These are phyloP conservation scores for Xylaria palmicola DNA, from an alignment of 495 filamentous ascomycete genomes.

Conservation along the genomic window DNA sequence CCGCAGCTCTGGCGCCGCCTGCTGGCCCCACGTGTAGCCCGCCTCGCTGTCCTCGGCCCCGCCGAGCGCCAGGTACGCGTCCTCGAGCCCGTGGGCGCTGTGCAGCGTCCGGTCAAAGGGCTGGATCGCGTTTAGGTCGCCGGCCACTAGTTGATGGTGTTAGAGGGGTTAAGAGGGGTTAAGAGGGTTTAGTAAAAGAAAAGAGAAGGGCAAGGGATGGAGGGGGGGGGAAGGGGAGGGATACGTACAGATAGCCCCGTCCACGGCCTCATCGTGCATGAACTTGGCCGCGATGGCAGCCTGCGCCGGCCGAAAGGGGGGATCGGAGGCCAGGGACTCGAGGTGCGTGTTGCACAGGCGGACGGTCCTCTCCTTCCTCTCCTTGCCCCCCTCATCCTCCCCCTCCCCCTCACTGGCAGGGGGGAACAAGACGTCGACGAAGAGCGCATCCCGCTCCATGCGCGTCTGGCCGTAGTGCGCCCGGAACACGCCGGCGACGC, in stretches of 20 bases:
- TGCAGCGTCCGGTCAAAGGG: slow-evolving; percentile 48
- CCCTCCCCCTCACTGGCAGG: slow-evolving; percentile 6
- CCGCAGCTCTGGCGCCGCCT: slow-evolving; percentile 35
- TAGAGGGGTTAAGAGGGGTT: neutral
- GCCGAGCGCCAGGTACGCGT: slow-evolving; percentile 54
- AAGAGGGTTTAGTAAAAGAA: neutral
- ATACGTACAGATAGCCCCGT: slow-evolving; percentile 29
- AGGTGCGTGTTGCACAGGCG: slow-evolving; percentile 56
- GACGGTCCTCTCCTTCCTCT: slow-evolving; percentile 22
- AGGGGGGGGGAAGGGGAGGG: neutral
- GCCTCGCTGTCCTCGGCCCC: slow-evolving; percentile 48
- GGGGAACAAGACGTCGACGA: slow-evolving; percentile 42
- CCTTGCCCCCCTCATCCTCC: slow-evolving; percentile 15
- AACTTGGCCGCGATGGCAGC: slow-evolving; percentile 37
- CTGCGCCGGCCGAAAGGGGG: slow-evolving; percentile 46
- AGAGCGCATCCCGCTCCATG: slow-evolving; percentile 53
- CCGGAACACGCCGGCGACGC: slow-evolving; percentile 42
- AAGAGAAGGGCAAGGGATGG: neutral
- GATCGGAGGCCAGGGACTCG: slow-evolving; percentile 45
- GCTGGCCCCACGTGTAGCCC: slow-evolving; percentile 58
- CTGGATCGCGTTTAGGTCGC: slow-evolving; percentile 59
- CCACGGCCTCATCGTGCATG: slow-evolving; percentile 31
- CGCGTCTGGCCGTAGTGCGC: slow-evolving; percentile 40
- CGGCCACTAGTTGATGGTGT: slow-evolving; percentile 27
- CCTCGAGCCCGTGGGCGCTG: slow-evolving; percentile 43